These are phyloP conservation scores for Colletotrichum gloeosporioides DNA, from an alignment of 2,329 filamentous ascomycete genomes.

Conservation along the genomic window DNA sequence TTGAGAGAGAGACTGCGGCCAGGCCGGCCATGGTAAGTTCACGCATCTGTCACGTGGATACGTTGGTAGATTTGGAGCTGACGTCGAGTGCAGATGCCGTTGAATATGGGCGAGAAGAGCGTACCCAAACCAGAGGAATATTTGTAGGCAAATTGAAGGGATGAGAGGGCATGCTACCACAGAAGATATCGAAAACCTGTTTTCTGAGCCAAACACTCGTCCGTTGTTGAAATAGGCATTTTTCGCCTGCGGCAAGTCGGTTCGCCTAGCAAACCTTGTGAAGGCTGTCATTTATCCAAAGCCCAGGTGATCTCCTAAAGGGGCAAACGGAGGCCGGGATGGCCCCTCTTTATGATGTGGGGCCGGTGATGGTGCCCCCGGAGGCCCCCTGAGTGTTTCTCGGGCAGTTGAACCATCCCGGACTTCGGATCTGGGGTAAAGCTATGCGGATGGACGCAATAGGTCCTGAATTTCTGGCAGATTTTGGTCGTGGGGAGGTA, in stretches of 20 bases:
- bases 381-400: not conserved
- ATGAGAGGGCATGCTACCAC: not conserved
- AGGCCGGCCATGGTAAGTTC: not conserved
- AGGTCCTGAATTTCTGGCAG: not conserved
- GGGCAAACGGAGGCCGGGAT: not conserved
- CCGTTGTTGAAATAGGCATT: not conserved
- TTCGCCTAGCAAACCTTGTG: not conserved
- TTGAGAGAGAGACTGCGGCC: not conserved
- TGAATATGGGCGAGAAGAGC: not conserved
- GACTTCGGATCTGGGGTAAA: accelerated
- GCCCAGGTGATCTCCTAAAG: not conserved
- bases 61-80: not conserved
- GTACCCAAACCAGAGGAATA: not conserved
- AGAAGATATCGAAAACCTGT: not conserved
- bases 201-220: not conserved
- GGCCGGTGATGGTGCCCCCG: not conserved
- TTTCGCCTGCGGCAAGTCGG: not conserved
- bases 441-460: accelerated
- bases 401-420: not conserved
- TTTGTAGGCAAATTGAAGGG: not conserved
- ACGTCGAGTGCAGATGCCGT: not conserved
- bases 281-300: not conserved
- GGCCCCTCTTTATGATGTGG: not conserved
- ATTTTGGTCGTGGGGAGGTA: not conserved
- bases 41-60: not conserved